A percentile compares a stretch with the other conserved stretches of the same genome.
phyloP scores from a whole-genome alignment of 148 eudicot genomes.

The Limonium bicolor region DNA sequence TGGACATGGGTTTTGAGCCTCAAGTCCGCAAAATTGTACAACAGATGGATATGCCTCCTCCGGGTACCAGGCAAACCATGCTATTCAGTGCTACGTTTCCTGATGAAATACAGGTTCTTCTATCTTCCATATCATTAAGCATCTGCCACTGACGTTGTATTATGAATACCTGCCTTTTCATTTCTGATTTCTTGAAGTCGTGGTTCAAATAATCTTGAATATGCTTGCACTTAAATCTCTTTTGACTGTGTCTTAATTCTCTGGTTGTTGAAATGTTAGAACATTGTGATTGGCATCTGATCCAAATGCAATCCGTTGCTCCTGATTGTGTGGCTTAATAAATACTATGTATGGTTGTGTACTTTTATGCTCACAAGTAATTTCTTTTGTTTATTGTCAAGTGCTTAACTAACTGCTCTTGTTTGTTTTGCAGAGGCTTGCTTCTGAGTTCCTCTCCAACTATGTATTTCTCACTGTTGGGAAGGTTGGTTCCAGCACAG shows the following conservation, averaged over 20 bases:
- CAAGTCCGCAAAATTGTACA: slow-evolving; percentile 75
- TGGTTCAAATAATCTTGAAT: background rate
- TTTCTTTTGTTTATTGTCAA: too few relatives aligned
- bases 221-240: too few relatives aligned
- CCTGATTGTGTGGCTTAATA: too few relatives aligned
- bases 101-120: slow-evolving; percentile 60
- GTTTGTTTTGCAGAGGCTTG: slow-evolving; percentile 49
- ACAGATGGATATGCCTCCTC: slow-evolving; percentile 67
- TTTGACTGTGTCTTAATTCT: too few relatives aligned
- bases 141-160: too few relatives aligned
- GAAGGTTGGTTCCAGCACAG: slow-evolving; percentile 86
- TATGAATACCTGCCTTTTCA: background rate
- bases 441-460: slow-evolving; percentile 60
- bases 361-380: too few relatives aligned
- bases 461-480: slow-evolving; percentile 75
- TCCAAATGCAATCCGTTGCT: too few relatives aligned
- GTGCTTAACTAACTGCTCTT: too few relatives aligned
- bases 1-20: slow-evolving; percentile 95
- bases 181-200: background rate
- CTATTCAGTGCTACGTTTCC: slow-evolving; percentile 98
- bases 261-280: too few relatives aligned
- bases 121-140: slow-evolving; percentile 2
- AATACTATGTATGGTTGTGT: too few relatives aligned
- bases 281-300: too few relatives aligned
- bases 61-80: slow-evolving; percentile 78